Percentiles rank a stretch among this genome's conserved stretches.
phyloP scores from a whole-genome alignment of 495 filamentous ascomycete species.

The Astrothelium subdiscretum region DNA sequence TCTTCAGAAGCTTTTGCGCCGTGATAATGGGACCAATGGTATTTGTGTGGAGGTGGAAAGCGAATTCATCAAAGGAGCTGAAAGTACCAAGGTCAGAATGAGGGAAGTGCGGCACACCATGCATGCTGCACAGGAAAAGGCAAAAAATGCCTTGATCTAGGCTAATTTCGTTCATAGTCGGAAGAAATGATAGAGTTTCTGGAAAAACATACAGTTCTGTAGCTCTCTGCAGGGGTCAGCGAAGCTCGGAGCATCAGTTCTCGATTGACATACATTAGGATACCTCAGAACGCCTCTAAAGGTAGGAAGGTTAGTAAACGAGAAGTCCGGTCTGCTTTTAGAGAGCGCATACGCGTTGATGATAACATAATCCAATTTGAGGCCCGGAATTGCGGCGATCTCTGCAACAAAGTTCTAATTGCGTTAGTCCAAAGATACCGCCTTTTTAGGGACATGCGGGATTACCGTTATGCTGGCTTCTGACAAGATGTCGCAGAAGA shows the following conservation, averaged over 20 bases:
- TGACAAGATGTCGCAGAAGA: conserved; percentile 40
- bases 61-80: conserved; percentile 41
- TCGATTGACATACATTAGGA: conserved; percentile 34
- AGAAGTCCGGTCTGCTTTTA: neutral
- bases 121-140: neutral
- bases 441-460: neutral
- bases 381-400: conserved; percentile 20
- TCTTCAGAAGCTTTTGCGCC: conserved; percentile 39
- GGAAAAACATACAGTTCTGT: conserved; percentile 36
- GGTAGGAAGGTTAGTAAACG: neutral
- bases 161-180: neutral
- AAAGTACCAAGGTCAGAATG: neutral
- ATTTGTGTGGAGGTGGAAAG: conserved; percentile 44
- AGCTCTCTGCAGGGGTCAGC: conserved; percentile 32
- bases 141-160: neutral
- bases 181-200: neutral
- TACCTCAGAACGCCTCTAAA: conserved; percentile 40
- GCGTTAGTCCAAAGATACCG: neutral
- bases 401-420: conserved; percentile 24
- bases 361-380: conserved; percentile 39
- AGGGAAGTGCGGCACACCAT: neutral
- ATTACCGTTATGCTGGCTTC: conserved; percentile 41
- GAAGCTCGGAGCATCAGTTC: neutral
- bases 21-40: conserved; percentile 46
- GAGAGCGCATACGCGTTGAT: conserved; percentile 33